phyloP scores from a whole-genome alignment of 148 eudicot genomes.

The Dysphania ambrosioides region DNA sequence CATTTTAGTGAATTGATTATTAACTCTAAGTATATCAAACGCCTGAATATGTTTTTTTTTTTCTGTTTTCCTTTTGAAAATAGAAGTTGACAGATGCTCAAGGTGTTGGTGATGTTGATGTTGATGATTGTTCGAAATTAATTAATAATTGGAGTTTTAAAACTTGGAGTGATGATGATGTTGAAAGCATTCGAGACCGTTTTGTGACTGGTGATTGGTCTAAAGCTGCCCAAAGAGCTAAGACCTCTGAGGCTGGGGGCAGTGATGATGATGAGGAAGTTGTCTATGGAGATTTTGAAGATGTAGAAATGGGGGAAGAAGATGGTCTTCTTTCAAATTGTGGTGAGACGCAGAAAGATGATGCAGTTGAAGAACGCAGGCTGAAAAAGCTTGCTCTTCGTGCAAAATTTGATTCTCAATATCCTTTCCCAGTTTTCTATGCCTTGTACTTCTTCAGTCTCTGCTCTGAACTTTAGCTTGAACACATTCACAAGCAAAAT shows the following conservation, averaged over 20 bases:
- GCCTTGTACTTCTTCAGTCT: background rate
- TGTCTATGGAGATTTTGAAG: slow-evolving; percentile 81
- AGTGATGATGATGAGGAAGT: slow-evolving; percentile 45
- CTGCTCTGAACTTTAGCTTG: background rate
- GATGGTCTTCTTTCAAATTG: slow-evolving; percentile 30
- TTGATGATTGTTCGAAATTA: slow-evolving; percentile 77
- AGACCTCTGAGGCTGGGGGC: slow-evolving; percentile 35
- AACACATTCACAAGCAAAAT: background rate
- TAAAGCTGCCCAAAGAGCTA: slow-evolving; percentile 65
- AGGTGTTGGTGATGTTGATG: slow-evolving; percentile 38
- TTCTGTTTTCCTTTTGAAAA: background rate
- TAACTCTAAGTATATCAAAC: background rate
- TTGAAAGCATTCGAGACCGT: slow-evolving; percentile 65
- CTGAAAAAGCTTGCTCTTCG: slow-evolving; percentile 86
- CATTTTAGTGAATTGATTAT: slow-evolving; percentile 1
- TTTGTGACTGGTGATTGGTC: slow-evolving; percentile 94
- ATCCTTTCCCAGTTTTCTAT: slow-evolving; percentile 49
- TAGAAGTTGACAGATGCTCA: slow-evolving; percentile 31
- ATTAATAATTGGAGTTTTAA: slow-evolving; percentile 21
- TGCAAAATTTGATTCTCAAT: slow-evolving; percentile 89
- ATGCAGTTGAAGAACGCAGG: slow-evolving; percentile 48
- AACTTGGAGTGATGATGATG: slow-evolving; percentile 56
- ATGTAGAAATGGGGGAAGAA: slow-evolving; percentile 71
- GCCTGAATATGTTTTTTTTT: slow-evolving; percentile 2
- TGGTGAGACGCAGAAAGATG: slow-evolving; percentile 30